These are phyloP conservation scores for Alternaria gansuensis DNA, from an alignment of 2,329 filamentous ascomycete genomes.

Conservation along the genomic window DNA sequence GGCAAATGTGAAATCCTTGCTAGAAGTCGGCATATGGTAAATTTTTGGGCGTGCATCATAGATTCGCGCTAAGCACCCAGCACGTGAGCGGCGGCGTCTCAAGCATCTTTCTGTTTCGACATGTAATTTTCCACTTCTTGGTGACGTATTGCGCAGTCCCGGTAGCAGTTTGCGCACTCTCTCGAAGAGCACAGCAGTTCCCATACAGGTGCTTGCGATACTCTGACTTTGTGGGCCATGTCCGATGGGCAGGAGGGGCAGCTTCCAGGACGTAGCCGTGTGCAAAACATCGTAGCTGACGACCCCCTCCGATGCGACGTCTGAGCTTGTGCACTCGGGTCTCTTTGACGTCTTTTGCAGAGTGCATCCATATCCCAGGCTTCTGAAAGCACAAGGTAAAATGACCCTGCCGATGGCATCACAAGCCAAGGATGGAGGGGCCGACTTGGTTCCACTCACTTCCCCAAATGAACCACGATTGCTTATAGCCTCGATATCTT, in stretches of 20 bases:
- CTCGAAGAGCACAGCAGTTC: neutral
- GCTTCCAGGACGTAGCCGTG: neutral
- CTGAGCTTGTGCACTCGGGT: neutral
- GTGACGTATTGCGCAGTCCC: conserved; percentile 1
- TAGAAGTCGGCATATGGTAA: conserved; percentile 9
- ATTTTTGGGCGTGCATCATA: conserved; percentile 18
- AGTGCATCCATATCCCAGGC: neutral
- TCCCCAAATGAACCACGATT: conserved; percentile 7
- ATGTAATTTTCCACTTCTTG: neutral
- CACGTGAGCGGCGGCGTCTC: conserved; percentile 12
- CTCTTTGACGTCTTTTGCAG: neutral
- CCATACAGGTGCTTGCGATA: neutral
- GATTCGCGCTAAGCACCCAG: conserved; percentile 11
- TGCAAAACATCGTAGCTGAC: neutral
- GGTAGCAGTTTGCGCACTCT: neutral
- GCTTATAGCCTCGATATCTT: conserved; percentile 9
- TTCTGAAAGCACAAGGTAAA: neutral
- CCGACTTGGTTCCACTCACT: conserved; percentile 4
- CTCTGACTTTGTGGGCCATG: neutral
- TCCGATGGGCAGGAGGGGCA: neutral
- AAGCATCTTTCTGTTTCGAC: neutral
- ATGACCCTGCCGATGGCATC: conserved; percentile 17
- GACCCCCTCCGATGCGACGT: neutral
- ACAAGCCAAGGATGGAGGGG: conserved; percentile 15
- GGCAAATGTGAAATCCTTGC: conserved; percentile 6